Evolutionary conservation across 345 rosid genomes (phyloP).

Genomic region (Lepidium sativum): DNA sequence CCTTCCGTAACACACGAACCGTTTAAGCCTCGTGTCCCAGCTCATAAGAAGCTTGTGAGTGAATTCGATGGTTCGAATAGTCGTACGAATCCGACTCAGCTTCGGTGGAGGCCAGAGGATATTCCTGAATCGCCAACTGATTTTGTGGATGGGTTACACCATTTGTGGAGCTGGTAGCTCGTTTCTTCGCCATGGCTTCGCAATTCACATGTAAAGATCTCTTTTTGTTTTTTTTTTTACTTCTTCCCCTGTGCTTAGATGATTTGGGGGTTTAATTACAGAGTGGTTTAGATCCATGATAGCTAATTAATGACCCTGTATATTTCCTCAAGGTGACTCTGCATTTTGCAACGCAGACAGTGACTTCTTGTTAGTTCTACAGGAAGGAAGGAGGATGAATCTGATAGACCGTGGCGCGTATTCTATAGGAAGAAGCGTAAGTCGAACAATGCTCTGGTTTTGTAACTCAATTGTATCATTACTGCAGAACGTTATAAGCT

Average conservation of each 20-base stretch:
- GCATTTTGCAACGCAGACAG: conserved; percentile 96
- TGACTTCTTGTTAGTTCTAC: conserved; percentile 89
- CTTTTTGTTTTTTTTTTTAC: background rate
- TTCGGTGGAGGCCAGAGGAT: conserved; percentile 84
- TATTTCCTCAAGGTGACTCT: conserved; percentile 49
- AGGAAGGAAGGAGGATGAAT: conserved; percentile 56
- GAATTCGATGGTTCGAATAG: conserved; percentile 70
- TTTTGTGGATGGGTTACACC: conserved; percentile 75
- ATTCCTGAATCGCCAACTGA: conserved; percentile 63
- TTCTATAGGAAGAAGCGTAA: too few species aligned
- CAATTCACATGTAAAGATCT: conserved; percentile 74
- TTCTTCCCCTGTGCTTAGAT: too few species aligned
- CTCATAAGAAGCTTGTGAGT: conserved; percentile 59
- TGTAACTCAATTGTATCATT: too few species aligned
- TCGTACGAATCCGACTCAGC: conserved; percentile 76
- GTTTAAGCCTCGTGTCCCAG: conserved; percentile 59
- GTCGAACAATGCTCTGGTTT: too few species aligned
- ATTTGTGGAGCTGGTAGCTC: conserved; percentile 95
- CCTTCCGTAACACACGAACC: conserved; percentile 97
- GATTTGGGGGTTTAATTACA: too few species aligned
- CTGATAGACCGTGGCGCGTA: too few species aligned
- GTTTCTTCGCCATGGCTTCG: conserved; percentile 84
- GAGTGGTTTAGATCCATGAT: background rate
- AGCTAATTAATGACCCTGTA: background rate
- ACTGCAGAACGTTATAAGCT: too few species aligned